Evolutionary conservation across 75 land plant genomes (phyloP), one percentile per base, ranked within the genome.

Genomic region (Chamaecyparis obtusa): DNA sequence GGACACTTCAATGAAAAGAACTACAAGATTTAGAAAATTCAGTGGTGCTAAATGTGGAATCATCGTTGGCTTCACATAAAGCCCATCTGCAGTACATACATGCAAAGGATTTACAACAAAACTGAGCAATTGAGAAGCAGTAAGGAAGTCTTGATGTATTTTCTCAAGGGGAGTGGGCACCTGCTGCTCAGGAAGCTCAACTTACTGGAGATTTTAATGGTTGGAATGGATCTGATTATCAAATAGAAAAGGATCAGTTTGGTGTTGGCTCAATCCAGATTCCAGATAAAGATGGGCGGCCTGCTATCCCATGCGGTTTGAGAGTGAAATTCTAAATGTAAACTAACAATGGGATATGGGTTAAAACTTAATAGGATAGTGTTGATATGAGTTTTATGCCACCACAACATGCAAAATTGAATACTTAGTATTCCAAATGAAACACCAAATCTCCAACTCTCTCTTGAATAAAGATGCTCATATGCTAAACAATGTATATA

Each of bases 141-240:
- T 98, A 98, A 89, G 99, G 97, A 71, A 90, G 99, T 79, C 93
- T 98, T 33, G 94, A 95, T 41, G 90, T 93, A 57, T 98, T 96
- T 90, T 92, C 98, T 48, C 85, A 87, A 93, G 99, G 86, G 10
- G 32, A 32, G 33, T 54, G 37, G 79, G 86, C 76, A 32, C 75
- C 24, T 57, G 60, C 67, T 74, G 69, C 7, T 85, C 95, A 98
- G 90, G 97, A 95, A 72, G 99, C 98, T 78, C 93, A 95, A 89
- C 86, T 79, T 79, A 79, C 5, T 43, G 98, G 99, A n/a, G 99
- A 98, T 88, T 97, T 97, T 83, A 98, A 96, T 92, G 94, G 91
- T 75, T 98, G 99, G 99, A 85, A 95, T 92, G 99, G 99, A 32
- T 86, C 92, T 49, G 88, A 89, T 43, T 94, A 96, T 87, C 76